phyloP scores from a whole-genome alignment of 768 basidiomycete species.

The Serpula lacrymans region DNA sequence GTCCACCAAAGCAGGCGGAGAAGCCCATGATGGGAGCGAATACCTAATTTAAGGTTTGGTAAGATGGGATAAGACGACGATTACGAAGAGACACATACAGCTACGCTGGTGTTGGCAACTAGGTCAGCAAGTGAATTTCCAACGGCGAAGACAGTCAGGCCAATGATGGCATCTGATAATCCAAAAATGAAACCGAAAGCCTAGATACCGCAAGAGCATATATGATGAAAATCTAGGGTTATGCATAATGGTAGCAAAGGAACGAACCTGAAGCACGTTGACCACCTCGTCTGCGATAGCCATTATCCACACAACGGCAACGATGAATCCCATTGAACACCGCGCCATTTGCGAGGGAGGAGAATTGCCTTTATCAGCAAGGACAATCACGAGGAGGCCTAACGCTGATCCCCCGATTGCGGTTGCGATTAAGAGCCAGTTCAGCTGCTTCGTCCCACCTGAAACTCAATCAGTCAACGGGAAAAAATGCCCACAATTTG shows the following conservation, averaged over 20 bases:
- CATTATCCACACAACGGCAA: slow-evolving; percentile 97
- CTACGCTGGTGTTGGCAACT: slow-evolving; percentile 95
- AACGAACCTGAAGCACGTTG: slow-evolving; percentile 74
- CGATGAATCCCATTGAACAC: slow-evolving; percentile 88
- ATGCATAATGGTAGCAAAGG: background rate
- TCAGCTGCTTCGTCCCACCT: slow-evolving; percentile 46
- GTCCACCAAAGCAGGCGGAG: slow-evolving; percentile 91
- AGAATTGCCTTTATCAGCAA: slow-evolving; percentile 57
- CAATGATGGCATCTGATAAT: slow-evolving; percentile 95
- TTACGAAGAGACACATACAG: slow-evolving; percentile 43
- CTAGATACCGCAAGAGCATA: slow-evolving; percentile 36
- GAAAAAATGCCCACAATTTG: background rate
- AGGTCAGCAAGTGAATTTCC: slow-evolving; percentile 96
- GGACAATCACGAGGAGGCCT: slow-evolving; percentile 54
- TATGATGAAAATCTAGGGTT: background rate
- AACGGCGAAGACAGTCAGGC: slow-evolving; percentile 93
- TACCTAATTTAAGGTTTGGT: slow-evolving; percentile 36
- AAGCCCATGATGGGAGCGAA: slow-evolving; percentile 95
- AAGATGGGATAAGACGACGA: background rate
- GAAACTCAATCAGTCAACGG: slow-evolving; percentile 3
- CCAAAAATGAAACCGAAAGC: slow-evolving; percentile 93
- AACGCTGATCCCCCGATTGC: slow-evolving; percentile 51
- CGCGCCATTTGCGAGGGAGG: slow-evolving; percentile 60
- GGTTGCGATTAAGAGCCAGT: slow-evolving; percentile 53
- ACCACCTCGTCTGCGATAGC: slow-evolving; percentile 97